Evolutionary conservation across 2,329 filamentous ascomycete genomes (phyloP).

Genomic region (Aspergillus versicolor): DNA sequence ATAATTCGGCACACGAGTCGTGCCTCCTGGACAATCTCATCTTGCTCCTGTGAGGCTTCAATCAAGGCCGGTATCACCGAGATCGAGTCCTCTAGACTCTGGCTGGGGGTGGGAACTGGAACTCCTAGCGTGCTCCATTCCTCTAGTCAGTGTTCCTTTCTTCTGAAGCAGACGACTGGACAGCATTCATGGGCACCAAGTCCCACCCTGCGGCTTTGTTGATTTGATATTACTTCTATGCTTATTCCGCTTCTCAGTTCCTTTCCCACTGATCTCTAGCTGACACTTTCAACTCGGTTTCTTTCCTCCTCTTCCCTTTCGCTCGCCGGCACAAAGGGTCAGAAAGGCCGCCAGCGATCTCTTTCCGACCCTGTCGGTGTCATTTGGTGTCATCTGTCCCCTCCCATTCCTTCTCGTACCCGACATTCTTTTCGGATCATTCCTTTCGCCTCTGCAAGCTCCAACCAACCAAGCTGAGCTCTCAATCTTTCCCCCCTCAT

Average conservation of each 20-base stretch:
- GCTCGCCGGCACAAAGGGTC: conserved; percentile 1
- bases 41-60: neutral
- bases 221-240: conserved; percentile 16
- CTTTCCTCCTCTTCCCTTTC: neutral
- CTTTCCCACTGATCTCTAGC: conserved; percentile 8
- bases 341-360: neutral
- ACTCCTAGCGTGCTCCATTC: conserved; percentile 25
- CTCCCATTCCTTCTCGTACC: conserved; percentile 12
- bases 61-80: conserved; percentile 8
- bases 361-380: conserved; percentile 7
- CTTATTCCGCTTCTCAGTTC: conserved; percentile 14
- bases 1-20: neutral
- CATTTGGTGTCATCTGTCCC: conserved; percentile 7
- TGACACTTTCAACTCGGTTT: conserved; percentile 2
- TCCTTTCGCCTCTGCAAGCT: conserved; percentile 18
- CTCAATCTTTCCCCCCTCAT: conserved; percentile 15
- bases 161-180: conserved; percentile 11
- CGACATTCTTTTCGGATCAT: conserved; percentile 19
- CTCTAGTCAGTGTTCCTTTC: conserved; percentile 6
- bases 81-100: conserved; percentile 9
- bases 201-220: conserved; percentile 21
- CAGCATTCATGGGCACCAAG: conserved; percentile 1
- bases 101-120: conserved; percentile 20
- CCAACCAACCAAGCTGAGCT: neutral
- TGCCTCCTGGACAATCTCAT: neutral